Evolutionary conservation across 176 grass and related monocot species (phyloP), one percentile per base, ranked within the genome.

Genomic region (Puya raimondii): DNA sequence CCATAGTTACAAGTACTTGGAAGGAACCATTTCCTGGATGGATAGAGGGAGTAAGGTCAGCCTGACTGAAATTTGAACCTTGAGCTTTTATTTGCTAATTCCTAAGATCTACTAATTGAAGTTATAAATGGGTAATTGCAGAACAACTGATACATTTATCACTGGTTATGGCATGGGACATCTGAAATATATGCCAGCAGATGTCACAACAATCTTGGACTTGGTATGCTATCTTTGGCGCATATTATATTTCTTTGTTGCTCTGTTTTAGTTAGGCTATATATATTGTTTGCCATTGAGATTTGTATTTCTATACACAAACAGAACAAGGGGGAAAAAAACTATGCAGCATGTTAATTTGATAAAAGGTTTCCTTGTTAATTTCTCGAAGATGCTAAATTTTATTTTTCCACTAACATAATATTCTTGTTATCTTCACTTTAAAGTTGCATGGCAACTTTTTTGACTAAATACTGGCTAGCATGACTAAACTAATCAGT

Each of bases 11-110:
- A 49, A 83, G 81, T 58, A 73, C 70, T 2, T 53, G 53, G 23
- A 83, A 54, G 64, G 75, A 78, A 18, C 81, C 81, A 64, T 59
- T 59, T 59, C 13, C 54, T 18, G 54, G 54, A 16, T 59, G 54
- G 54, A 59, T 10, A 59, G 54, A 59, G 54, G 54, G 54, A 59
- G 15, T 59, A 21, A 59, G 54, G 54, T 59, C 9, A 59, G 15
- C 13, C 21, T 17, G 13, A 59, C 11, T 9, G 20, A 59, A 20
- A 17, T 17, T n/a, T 56, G 6, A 12, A 56, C 12, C 52, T 4
- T 56, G 12, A 4, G 56, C 56, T 61, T 20, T 61, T 17, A 73
- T 68, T 42, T 23, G 18, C 51, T n/a, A 69, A 2, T 13, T 48
- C 54, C 25, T 23, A 63, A 7, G 22, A 47, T 6, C 2, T 61